Conservation (phyloP, 768 basidiomycete species). For the Royoungia palumana region DNA sequence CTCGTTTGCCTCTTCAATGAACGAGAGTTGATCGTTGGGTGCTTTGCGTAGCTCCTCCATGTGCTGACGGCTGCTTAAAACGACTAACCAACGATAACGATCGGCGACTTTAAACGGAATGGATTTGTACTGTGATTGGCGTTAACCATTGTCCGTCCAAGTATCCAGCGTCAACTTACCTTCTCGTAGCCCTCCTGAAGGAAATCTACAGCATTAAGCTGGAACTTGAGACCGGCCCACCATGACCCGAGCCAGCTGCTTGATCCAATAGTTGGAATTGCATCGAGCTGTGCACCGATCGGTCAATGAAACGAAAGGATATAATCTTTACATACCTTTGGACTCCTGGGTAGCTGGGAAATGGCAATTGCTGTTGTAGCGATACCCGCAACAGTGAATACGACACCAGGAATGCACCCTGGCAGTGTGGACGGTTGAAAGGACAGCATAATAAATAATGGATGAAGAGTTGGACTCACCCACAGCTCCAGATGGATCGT, state of each 20-base stretch:
- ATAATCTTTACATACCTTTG: slow-evolving; percentile 1
- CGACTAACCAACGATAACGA: slow-evolving; percentile 37
- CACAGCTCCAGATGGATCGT: not conserved
- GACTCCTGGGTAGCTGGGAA: slow-evolving; percentile 1
- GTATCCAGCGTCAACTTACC: slow-evolving; percentile 10
- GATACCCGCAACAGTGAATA: slow-evolving; percentile 4
- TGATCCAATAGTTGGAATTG: slow-evolving; percentile 32
- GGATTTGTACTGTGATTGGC: slow-evolving; percentile 23
- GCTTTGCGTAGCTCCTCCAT: slow-evolving; percentile 42
- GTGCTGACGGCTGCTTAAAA: slow-evolving; percentile 30
- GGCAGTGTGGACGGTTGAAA: slow-evolving; percentile 1
- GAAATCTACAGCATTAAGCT: slow-evolving; percentile 18
- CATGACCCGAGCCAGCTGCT: slow-evolving; percentile 27
- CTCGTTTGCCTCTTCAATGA: slow-evolving; percentile 31
- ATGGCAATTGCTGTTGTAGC: slow-evolving; percentile 3
- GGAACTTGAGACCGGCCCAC: slow-evolving; percentile 18
- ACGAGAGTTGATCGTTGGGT: slow-evolving; percentile 38
- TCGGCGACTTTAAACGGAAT: slow-evolving; percentile 31
- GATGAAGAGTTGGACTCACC: slow-evolving; percentile 9
- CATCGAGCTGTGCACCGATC: slow-evolving; percentile 17
- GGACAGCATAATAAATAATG: not conserved
- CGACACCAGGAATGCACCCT: not conserved
- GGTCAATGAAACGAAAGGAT: not conserved
- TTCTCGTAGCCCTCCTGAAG: slow-evolving; percentile 34
- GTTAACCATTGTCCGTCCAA: not conserved